phyloP scores from a whole-genome alignment of 1,284 basidiomycete species.

The Pisolithus thermaeus region DNA sequence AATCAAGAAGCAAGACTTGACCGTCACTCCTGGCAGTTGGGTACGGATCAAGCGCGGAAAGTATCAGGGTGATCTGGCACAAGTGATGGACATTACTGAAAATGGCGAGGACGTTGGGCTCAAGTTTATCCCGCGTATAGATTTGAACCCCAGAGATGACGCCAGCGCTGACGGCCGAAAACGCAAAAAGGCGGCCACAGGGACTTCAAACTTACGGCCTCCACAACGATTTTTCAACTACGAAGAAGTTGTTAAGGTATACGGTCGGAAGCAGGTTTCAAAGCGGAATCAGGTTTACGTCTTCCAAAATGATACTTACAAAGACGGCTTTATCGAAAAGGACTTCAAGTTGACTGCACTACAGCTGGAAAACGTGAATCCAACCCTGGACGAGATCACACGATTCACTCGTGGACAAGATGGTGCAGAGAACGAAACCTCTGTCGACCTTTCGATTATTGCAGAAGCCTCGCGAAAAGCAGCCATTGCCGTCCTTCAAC shows the following conservation, averaged over 20 bases:
- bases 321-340: slow-evolving; percentile 94
- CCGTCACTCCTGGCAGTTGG: slow-evolving; percentile 87
- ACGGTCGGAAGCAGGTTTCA: slow-evolving; percentile 72
- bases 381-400: slow-evolving; percentile 94
- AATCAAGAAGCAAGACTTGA: slow-evolving; percentile 91
- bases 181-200: slow-evolving; percentile 57
- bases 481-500: slow-evolving; percentile 87
- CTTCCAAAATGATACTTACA: slow-evolving; percentile 92
- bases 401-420: slow-evolving; percentile 76
- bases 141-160: slow-evolving; percentile 87
- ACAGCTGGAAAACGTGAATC: slow-evolving; percentile 86
- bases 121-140: slow-evolving; percentile 95
- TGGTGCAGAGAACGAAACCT: slow-evolving; percentile 53
- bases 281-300: slow-evolving; percentile 70
- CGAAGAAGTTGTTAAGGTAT: slow-evolving; percentile 88
- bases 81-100: slow-evolving; percentile 90
- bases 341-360: slow-evolving; percentile 85
- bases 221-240: slow-evolving; percentile 92
- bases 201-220: slow-evolving; percentile 63
- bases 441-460: slow-evolving; percentile 77
- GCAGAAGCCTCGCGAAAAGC: slow-evolving; percentile 86
- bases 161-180: slow-evolving; percentile 60
- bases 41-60: slow-evolving; percentile 93
- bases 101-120: slow-evolving; percentile 93
- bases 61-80: slow-evolving; percentile 92